These are phyloP conservation scores for Talaromyces atroroseus DNA, from an alignment of 2,329 filamentous ascomycete species.

Conservation along the genomic window DNA sequence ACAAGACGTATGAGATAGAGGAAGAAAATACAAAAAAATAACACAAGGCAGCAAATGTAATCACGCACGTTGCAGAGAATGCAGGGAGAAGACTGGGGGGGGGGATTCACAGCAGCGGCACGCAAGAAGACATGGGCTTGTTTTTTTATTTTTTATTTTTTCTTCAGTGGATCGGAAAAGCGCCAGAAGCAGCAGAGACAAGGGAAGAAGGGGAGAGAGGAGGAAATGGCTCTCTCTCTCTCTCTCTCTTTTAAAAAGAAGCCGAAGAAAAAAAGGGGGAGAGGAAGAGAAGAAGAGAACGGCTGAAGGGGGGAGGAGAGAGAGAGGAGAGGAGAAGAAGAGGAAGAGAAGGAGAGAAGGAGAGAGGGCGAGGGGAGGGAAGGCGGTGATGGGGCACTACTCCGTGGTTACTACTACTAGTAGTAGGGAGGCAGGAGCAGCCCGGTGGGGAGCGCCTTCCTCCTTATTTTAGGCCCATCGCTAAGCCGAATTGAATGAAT, in stretches of 20 bases:
- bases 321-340: background rate
- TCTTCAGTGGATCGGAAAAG: background rate
- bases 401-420: no score
- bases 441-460: background rate
- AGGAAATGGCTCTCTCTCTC: background rate
- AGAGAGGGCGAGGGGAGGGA: background rate
- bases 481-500: background rate
- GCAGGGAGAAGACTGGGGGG: background rate
- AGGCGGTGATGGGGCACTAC: background rate
- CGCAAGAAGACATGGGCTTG: background rate
- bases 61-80: constrained; percentile 1
- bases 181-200: background rate
- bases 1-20: background rate
- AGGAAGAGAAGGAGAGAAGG: background rate
- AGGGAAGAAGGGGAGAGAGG: background rate
- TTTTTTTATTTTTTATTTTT: background rate
- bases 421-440: background rate
- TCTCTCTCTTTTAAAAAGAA: background rate
- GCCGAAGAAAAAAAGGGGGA: background rate
- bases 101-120: background rate
- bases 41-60: background rate
- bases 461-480: background rate
- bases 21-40: background rate
- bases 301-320: background rate
- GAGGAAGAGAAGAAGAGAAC: background rate